Base-by-base conservation (phyloP, 225 moss, liverwort and hornwort species). In the Lunularia cruciata region DNA sequence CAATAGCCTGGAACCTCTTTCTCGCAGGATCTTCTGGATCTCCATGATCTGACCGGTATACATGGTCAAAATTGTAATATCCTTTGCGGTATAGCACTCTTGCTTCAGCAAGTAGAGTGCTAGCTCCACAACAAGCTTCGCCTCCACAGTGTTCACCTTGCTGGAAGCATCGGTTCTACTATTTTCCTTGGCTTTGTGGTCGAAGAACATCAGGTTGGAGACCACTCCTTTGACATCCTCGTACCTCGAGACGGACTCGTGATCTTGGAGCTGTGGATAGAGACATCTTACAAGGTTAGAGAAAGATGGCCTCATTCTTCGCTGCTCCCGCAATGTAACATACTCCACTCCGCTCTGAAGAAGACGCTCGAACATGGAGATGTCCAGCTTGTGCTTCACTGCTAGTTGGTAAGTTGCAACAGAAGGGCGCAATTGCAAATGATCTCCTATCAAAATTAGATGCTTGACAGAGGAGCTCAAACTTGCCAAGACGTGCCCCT, bases 391-490 rank as follows among this genome's bases (percentile, higher is more conserved):
- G 39, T 79, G 16, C 10, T 79, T 33, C 0, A 4, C 47, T 1
- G 69, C 58, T 3, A 79, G 55, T 20, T 65, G 51, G 20, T 83
- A 53, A 0, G 73, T 76, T 22, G 83, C 79, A 22, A 76, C 73
- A 0, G 73, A 42, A 10, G 83, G 83, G 18, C 83, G 79, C 7
- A 83, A 45, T 56, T 83, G 83, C 59, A 76, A 34, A 12, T 83
- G 83, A 36, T 83, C 83, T 20, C 83, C 83, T 0, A 83, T 83
- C 35, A 83, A 42, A 46, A 83, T 77, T 4, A 83, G 52, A 30
- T 83, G 83, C 73, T 79, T 73, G 3, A 79, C 75, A 2, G 76
- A 67, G 1, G 76, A 60, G 22, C 47, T 62, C 13, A 83, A 42
- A 62, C 73, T 76, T 5, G 79, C 79, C 40, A 83, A 26, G 28